phyloP scores from a whole-genome alignment of 129 eudicot genomes.

The Flaveria linearis region DNA sequence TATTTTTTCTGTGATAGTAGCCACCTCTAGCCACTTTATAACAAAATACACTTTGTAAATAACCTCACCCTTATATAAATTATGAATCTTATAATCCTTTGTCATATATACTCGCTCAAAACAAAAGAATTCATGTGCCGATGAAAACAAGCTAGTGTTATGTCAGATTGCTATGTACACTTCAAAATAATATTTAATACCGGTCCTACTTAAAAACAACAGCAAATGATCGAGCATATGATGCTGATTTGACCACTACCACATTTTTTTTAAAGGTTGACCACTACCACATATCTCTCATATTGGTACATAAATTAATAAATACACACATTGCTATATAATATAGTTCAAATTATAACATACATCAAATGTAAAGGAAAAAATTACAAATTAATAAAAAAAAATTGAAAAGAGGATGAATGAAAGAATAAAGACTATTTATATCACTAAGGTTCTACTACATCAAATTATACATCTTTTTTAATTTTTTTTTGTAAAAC shows the following conservation, averaged over 20 bases:
- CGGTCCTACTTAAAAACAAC: background rate
- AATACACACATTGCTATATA: background rate
- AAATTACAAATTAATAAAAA: too few species aligned
- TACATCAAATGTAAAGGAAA: background rate
- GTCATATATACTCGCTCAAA: background rate
- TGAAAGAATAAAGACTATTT: constrained; percentile 34
- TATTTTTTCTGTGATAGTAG: too few species aligned
- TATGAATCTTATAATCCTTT: background rate
- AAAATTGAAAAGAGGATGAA: constrained; percentile 9
- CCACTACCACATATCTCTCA: background rate
- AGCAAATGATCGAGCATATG: background rate
- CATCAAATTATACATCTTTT: constrained; percentile 35
- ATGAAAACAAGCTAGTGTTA: background rate
- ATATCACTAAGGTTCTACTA: constrained; percentile 33
- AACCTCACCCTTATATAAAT: too few species aligned
- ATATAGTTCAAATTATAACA: background rate
- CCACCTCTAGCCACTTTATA: too few species aligned
- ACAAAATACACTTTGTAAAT: too few species aligned
- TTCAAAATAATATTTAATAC: too few species aligned
- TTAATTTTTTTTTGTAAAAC: constrained; percentile 12
- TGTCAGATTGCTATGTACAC: background rate
- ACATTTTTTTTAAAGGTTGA: too few species aligned
- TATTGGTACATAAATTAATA: too few species aligned
- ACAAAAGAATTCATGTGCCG: background rate
- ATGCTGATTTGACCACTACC: background rate